Conservation (phyloP, 176 grass and related monocot species). For the Aegilops tauschii region DNA sequence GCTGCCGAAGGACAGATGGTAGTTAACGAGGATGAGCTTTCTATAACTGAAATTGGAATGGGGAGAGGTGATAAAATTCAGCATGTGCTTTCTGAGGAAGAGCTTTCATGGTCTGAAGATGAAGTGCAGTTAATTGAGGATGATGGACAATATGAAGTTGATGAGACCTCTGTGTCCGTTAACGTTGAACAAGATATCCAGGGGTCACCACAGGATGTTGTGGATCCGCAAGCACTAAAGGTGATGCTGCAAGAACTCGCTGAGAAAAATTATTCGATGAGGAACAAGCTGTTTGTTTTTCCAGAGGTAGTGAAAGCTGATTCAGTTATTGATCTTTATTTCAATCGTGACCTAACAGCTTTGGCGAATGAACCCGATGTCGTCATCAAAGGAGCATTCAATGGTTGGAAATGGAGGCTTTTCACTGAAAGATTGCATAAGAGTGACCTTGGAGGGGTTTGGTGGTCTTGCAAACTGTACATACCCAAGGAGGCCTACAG, state of each 20-base stretch:
- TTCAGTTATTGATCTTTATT: conserved; percentile 55
- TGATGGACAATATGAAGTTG: conserved; percentile 16
- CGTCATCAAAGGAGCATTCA: conserved; percentile 81
- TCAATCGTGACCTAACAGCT: conserved; percentile 65
- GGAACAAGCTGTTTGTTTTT: conserved; percentile 60
- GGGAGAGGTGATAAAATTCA: not conserved
- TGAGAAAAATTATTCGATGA: conserved; percentile 39
- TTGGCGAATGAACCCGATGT: conserved; percentile 67
- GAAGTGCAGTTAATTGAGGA: conserved; percentile 15
- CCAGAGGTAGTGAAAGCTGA: conserved; percentile 53
- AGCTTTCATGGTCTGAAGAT: conserved; percentile 27
- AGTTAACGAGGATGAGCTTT: conserved; percentile 3
- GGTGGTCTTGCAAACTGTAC: conserved; percentile 83
- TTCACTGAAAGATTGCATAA: conserved; percentile 80
- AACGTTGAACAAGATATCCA: not conserved
- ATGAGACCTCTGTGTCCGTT: not conserved
- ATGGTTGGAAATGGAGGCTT: conserved; percentile 77
- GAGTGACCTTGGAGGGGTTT: conserved; percentile 63
- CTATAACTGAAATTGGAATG: not conserved
- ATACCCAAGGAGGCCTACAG: conserved; percentile 78
- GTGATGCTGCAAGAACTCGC: conserved; percentile 56
- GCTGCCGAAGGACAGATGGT: conserved; percentile 15
- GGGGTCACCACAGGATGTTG: not conserved
- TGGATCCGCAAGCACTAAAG: conserved; percentile 42
- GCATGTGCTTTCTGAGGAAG: conserved; percentile 20